phyloP scores from a whole-genome alignment of 2,329 filamentous ascomycete species.

The Ophiocordyceps polyrhachis-furcata region DNA sequence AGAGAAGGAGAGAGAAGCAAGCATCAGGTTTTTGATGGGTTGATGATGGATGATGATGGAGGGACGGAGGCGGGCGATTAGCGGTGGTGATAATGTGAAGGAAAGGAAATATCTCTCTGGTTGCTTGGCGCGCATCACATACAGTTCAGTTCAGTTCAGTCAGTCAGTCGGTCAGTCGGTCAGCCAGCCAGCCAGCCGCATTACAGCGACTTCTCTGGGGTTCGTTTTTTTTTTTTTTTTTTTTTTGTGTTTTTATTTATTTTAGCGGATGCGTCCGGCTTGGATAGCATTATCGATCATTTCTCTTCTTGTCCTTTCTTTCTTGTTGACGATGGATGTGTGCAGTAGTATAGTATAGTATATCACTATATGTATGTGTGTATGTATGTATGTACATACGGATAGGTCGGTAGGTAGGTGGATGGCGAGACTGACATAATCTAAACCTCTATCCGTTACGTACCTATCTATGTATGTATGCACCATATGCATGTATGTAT shows the following conservation, averaged over 20 bases:
- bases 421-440: too few relatives aligned
- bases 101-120: not conserved
- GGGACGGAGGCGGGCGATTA: not conserved
- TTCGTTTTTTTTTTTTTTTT: not conserved
- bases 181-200: not conserved
- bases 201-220: not conserved
- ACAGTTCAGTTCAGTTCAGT: too few relatives aligned
- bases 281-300: not conserved
- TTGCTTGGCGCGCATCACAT: not conserved
- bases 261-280: not conserved
- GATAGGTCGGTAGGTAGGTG: too few relatives aligned
- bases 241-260: not conserved
- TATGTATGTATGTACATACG: too few relatives aligned
- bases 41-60: too few relatives aligned
- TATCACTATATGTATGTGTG: too few relatives aligned
- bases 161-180: too few relatives aligned
- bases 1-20: not conserved
- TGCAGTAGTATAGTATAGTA: too few relatives aligned
- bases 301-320: too few relatives aligned
- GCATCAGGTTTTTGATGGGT: not conserved
- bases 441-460: too few relatives aligned
- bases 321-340: not conserved
- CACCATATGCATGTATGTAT: too few relatives aligned
- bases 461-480: too few relatives aligned
- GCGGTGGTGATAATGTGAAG: not conserved